These are phyloP conservation scores for Fulvia fulva DNA, from an alignment of 2,329 filamentous ascomycete species.

Conservation along the genomic window DNA sequence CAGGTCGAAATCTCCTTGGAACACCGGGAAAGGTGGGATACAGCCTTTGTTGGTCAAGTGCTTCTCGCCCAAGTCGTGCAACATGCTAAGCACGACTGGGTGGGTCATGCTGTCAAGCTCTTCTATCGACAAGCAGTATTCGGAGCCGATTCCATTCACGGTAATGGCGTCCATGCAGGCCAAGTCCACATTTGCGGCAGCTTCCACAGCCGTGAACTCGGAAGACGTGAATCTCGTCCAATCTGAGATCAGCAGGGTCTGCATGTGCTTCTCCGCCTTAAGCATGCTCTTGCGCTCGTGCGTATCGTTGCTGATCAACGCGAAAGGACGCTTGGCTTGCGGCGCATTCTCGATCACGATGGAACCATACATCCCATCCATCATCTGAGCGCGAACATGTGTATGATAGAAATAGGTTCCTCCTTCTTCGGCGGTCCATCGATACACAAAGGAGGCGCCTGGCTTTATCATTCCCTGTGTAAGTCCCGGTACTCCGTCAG, in stretches of 20 bases:
- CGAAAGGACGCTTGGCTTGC: conserved; percentile 45
- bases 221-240: conserved; percentile 53
- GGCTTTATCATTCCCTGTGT: conserved; percentile 16
- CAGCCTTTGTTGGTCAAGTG: conserved; percentile 34
- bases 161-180: conserved; percentile 59
- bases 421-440: conserved; percentile 10
- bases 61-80: conserved; percentile 25
- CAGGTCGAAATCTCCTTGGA: conserved; percentile 39
- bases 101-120: conserved; percentile 42
- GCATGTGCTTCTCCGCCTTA: conserved; percentile 46
- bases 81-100: conserved; percentile 28
- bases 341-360: conserved; percentile 46
- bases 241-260: conserved; percentile 54
- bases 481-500: conserved; percentile 14
- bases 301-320: conserved; percentile 44
- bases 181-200: conserved; percentile 46
- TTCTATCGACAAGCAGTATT: conserved; percentile 48
- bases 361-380: conserved; percentile 58
- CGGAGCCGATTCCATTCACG: conserved; percentile 51
- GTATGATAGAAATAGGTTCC: conserved; percentile 13
- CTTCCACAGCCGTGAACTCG: conserved; percentile 44
- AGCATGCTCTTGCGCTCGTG: conserved; percentile 44
- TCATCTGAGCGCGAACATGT: conserved; percentile 43
- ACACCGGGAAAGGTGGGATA: conserved; percentile 30
- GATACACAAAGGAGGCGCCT: conserved; percentile 11